These are phyloP conservation scores for Penicillium cosmopolitanum DNA, from an alignment of 495 filamentous ascomycete species.

Conservation along the genomic window DNA sequence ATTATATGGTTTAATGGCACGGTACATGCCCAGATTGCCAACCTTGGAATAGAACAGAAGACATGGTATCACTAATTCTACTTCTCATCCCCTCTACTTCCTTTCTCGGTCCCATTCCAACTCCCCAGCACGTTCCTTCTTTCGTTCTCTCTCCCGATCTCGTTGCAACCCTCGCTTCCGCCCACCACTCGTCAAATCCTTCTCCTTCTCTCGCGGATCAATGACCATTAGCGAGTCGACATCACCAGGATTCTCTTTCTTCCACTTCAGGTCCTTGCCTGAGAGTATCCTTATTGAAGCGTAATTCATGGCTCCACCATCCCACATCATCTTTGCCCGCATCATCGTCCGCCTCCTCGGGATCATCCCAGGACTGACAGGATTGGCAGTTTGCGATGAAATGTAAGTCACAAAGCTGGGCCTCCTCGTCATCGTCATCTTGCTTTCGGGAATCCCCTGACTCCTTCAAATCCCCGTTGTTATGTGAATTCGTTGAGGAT, in stretches of 20 bases:
- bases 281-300: constrained; percentile 86
- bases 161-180: constrained; percentile 37
- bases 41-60: neutral
- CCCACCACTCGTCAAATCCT: constrained; percentile 53
- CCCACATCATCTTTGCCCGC: constrained; percentile 63
- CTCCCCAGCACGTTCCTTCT: constrained; percentile 38
- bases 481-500: neutral
- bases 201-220: constrained; percentile 86
- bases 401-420: constrained; percentile 80
- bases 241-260: constrained; percentile 82
- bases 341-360: constrained; percentile 32
- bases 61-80: neutral
- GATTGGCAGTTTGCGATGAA: constrained; percentile 94
- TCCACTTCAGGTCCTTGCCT: constrained; percentile 90
- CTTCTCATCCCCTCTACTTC: constrained; percentile 8
- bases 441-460: constrained; percentile 3
- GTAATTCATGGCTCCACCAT: constrained; percentile 75
- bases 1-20: too few species aligned
- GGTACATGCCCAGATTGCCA: neutral
- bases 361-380: constrained; percentile 71
- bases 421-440: constrained; percentile 47
- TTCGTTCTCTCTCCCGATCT: constrained; percentile 47
- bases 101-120: constrained; percentile 42
- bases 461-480: neutral
- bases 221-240: constrained; percentile 92